Base-by-base conservation (phyloP, 2,329 filamentous ascomycete genomes). In the Colletotrichum ledebouriae region DNA sequence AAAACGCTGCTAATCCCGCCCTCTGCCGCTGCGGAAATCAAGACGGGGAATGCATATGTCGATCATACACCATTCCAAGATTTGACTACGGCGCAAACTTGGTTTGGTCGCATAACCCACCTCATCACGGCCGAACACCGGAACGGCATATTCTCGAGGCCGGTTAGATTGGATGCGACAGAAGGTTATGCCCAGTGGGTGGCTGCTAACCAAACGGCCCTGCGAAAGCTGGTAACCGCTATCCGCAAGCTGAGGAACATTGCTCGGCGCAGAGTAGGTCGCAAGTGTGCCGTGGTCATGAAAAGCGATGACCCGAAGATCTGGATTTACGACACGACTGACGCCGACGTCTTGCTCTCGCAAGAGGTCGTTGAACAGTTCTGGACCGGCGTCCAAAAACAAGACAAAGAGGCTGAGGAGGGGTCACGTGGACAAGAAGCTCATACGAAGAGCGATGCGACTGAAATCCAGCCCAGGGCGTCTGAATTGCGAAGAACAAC, bases 31-130 rank as follows among this genome's bases (percentile, higher is more conserved):
- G 74, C 71, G 9, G 73, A 74, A 39, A 67, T 77, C 52, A 75
- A 75, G 34, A 67, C 70, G 9, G 42, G 12, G 6, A 15, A 46
- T n/a, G n/a, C n/a, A 46, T 9, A 46, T n/a, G 1, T n/a, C 15
- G 42, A 25, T 33, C 17, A 15, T 0, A 41, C 29, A 9, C 29
- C 7, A 7, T 29, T 7, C 15, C 52, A 37, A 15, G 17, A 20
- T 9, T 29, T n/a, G 5, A 63, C 4, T 22, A 29, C 76, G 0
- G 67, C 73, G 0, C 74, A 76, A 63, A 71, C 76, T 7, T 77
- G 75, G 75, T 74, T 77, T 25, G 74, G 75, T 5, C 72, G 75
- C 5, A 76, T 74, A 4, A 69, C 70, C 0, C 73, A 71, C 39
- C 57, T 77, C 3, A 75, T 77, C 9, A 57, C 46, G 1, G 74